Evolutionary conservation across 2,329 filamentous ascomycete species (phyloP), one percentile per base, ranked within the genome.

Genomic region (Canariomyces notabilis): DNA sequence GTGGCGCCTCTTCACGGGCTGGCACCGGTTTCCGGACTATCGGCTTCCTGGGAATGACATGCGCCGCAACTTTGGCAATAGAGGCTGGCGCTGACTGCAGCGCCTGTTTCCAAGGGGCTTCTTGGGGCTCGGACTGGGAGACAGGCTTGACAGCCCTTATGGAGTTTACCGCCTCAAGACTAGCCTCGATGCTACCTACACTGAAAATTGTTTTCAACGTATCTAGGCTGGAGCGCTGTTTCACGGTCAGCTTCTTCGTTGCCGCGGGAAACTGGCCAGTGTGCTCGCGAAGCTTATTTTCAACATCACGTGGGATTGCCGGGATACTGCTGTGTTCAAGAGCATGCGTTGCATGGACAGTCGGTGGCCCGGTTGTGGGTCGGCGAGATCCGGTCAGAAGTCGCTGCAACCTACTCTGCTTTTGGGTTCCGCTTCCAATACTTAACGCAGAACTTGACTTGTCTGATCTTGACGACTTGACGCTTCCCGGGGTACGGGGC

Each of bases 181-280:
- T 60, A 14, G 57, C 50, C 37, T 74, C 70, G 15, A 69, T 59
- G 39, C 72, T 76, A 5, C 69, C 72, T 7, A 75, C 72, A 48
- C 74, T 76, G 42, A 76, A 56, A 15, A 76, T 75, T 1, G 73
- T 76, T 42, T 70, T 71, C 20, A 76, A 57, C 0, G 70, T 74
- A 20, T 75, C 73, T 51, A 68, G 68, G 55, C 69, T 75, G n/a
- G 64, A 55, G 23, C 70, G 67, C 0, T 62, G 59, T 36, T 64
- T 67, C 37, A 72, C 53, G 5, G 61, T 57, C 9, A 68, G 52
- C 33, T 64, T 65, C 51, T 66, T 70, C 1, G 65, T 60, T 12
- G 62, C 58, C 39, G 62, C 56, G 0, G 67, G 63, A 16, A 65
- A 64, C n/a, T 55, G 51, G 16, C 60, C 60, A 11, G 59, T 53